phyloP scores from a whole-genome alignment of 352 stramenopile species.

The Pythium dissimile region DNA sequence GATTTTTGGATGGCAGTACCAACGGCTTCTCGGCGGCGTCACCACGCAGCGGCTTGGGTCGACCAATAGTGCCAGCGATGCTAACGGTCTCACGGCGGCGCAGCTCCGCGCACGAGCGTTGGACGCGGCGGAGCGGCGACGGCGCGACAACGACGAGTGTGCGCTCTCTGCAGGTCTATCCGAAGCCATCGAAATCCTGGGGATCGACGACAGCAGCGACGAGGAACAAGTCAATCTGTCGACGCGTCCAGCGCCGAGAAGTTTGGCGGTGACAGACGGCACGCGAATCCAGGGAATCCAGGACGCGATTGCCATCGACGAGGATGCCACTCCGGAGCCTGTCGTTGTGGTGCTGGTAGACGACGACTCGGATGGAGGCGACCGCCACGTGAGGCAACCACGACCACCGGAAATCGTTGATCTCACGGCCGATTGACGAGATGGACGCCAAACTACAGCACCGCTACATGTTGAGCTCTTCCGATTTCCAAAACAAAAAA shows the following conservation, averaged over 20 bases:
- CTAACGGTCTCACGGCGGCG: constrained; percentile 18
- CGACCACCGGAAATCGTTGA: not conserved
- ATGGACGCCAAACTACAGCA: not conserved
- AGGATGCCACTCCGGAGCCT: constrained; percentile 6
- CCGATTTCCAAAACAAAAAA: constrained; percentile 1
- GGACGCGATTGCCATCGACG: constrained; percentile 22
- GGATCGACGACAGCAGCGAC: constrained; percentile 48
- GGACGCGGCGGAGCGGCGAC: constrained; percentile 52
- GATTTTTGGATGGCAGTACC: constrained; percentile 23
- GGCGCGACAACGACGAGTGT: constrained; percentile 36
- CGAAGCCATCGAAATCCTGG: constrained; percentile 33
- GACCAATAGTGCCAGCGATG: not conserved
- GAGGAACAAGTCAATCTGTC: constrained; percentile 30
- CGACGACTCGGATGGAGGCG: constrained; percentile 5
- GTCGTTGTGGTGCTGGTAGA: not conserved
- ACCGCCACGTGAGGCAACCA: not conserved
- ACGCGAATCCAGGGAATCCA: no score
- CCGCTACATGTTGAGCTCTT: no score
- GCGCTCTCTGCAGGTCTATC: constrained; percentile 6
- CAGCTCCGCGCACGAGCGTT: constrained; percentile 36
- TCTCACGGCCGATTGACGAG: constrained; percentile 12
- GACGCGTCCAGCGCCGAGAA: not conserved
- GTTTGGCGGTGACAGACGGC: no score
- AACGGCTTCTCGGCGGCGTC: constrained; percentile 33
- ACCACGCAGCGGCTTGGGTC: constrained; percentile 33